Conservation (phyloP, 371 early-diverging fungal genomes). For the Nematocida sp. region DNA sequence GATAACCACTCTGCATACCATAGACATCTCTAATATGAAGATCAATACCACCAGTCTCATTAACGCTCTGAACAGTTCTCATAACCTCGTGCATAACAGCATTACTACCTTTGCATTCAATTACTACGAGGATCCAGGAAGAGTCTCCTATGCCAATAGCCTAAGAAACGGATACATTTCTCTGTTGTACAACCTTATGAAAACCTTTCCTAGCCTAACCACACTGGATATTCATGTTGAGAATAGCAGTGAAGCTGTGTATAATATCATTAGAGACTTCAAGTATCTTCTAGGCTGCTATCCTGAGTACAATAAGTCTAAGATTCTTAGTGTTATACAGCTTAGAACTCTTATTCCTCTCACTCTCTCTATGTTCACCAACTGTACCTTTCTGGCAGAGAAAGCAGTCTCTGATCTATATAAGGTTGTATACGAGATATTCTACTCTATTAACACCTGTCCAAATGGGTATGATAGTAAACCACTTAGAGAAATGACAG, state of each 20-base stretch:
- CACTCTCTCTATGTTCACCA: not conserved
- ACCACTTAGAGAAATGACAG: not conserved
- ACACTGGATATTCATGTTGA: conserved; percentile 2
- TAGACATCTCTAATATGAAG: conserved; percentile 9
- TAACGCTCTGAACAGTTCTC: not conserved
- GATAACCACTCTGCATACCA: not conserved
- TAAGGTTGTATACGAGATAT: not conserved
- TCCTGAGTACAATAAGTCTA: not conserved
- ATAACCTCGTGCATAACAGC: not conserved
- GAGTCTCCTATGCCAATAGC: not conserved
- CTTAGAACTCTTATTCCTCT: conserved; percentile 23
- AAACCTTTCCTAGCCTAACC: conserved; percentile 12
- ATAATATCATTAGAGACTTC: conserved; percentile 16
- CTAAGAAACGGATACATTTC: not conserved
- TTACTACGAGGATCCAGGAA: conserved; percentile 9
- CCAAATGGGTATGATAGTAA: conserved; percentile 7
- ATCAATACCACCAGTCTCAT: conserved; percentile 9
- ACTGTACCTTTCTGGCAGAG: not conserved
- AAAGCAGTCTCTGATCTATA: not conserved
- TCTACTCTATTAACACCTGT: not conserved
- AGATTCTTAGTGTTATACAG: conserved; percentile 17
- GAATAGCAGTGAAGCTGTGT: not conserved
- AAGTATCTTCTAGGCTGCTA: conserved; percentile 38
- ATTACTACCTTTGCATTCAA: conserved; percentile 20
- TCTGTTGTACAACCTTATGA: not conserved